Percentiles rank a stretch among this genome's conserved stretches.
These are phyloP conservation scores for Suillus lakei DNA, from an alignment of 768 basidiomycete species.

Conservation along the genomic window DNA sequence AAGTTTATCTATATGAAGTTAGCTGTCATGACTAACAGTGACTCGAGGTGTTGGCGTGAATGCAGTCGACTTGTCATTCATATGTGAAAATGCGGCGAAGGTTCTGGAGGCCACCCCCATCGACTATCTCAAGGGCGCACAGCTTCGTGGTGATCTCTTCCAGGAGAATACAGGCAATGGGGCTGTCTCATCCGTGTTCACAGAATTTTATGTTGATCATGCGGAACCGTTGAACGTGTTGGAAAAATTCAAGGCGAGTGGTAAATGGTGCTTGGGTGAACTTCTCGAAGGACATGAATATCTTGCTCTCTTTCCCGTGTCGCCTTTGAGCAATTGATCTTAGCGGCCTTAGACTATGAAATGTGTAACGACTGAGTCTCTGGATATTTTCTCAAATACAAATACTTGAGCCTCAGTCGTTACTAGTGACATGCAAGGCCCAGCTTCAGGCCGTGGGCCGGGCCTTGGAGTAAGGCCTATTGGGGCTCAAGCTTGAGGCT, in stretches of 20 bases:
- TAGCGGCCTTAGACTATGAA: no score
- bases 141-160: constrained; percentile 31
- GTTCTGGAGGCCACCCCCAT: constrained; percentile 26
- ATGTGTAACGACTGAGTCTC: no score
- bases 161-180: constrained; percentile 15
- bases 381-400: no score
- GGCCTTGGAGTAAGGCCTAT: no score
- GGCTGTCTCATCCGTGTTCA: constrained; percentile 30
- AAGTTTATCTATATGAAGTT: not conserved
- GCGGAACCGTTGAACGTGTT: constrained; percentile 31
- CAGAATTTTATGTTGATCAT: constrained; percentile 40
- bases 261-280: not conserved
- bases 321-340: not conserved
- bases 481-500: no score
- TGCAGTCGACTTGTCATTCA: constrained; percentile 25
- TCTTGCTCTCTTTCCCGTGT: not conserved
- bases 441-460: no score
- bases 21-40: not conserved
- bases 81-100: constrained; percentile 18
- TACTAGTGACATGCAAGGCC: no score
- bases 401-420: no score
- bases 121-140: constrained; percentile 27
- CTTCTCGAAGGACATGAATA: not conserved
- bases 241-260: not conserved
- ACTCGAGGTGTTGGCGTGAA: not conserved